Conservation (phyloP, 495 filamentous ascomycete species). For the Penicillium antarcticum region DNA sequence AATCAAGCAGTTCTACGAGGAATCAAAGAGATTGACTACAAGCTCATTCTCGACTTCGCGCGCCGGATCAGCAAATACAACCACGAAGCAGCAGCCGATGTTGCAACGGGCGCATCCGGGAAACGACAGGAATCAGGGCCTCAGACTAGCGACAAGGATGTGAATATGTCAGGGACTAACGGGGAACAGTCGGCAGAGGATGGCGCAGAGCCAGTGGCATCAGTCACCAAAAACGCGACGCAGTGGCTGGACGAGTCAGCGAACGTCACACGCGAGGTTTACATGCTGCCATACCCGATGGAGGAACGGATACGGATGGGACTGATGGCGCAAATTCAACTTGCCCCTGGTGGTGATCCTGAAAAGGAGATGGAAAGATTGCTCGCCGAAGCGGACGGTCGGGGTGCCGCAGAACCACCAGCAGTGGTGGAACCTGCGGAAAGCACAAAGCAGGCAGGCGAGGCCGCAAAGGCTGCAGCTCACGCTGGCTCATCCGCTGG, state of each 20-base stretch:
- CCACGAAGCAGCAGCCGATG: constrained; percentile 44
- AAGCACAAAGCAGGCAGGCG: constrained; percentile 23
- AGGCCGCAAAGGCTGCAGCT: constrained; percentile 36
- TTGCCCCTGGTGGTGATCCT: constrained; percentile 32
- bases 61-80: constrained; percentile 50
- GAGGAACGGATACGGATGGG: constrained; percentile 49
- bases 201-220: constrained; percentile 34
- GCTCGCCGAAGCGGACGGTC: constrained; percentile 40
- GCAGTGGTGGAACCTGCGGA: constrained; percentile 17
- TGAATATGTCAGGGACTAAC: constrained; percentile 30
- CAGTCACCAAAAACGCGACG: constrained; percentile 42
- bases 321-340: constrained; percentile 45
- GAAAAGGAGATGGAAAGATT: constrained; percentile 43
- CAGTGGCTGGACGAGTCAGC: constrained; percentile 46
- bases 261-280: constrained; percentile 39
- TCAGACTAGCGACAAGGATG: constrained; percentile 21
- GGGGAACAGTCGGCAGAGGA: constrained; percentile 17
- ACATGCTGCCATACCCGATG: constrained; percentile 46
- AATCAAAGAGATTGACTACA: constrained; percentile 43
- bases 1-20: not conserved
- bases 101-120: constrained; percentile 22
- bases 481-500: constrained; percentile 32
- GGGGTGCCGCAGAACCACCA: constrained; percentile 29
- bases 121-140: constrained; percentile 15
- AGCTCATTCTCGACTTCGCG: constrained; percentile 42